These are phyloP conservation scores for Pseudocercospora crystallina DNA, from an alignment of 2,329 filamentous ascomycete genomes.

Conservation along the genomic window DNA sequence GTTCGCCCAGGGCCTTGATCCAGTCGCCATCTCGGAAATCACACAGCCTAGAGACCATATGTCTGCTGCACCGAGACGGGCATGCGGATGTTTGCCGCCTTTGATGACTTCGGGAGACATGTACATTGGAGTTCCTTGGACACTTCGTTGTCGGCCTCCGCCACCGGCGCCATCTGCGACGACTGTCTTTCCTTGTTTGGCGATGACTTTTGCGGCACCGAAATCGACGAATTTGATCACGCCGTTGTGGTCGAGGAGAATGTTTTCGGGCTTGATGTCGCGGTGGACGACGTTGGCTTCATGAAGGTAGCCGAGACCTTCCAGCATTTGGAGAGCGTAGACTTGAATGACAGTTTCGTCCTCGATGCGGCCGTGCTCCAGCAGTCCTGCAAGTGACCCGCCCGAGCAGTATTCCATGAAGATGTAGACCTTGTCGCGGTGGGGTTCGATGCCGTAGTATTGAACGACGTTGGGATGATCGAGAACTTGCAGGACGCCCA, in stretches of 20 bases:
- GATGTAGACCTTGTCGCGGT: constrained; percentile 98
- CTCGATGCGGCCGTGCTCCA: constrained; percentile 95
- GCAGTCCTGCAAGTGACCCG: constrained; percentile 80
- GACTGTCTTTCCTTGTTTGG: constrained; percentile 85
- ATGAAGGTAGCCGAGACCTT: constrained; percentile 91
- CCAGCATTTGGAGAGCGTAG: constrained; percentile 88
- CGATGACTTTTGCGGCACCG: constrained; percentile 94
- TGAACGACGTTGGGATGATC: constrained; percentile 98
- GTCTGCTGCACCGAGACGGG: constrained; percentile 83
- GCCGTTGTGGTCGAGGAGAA: constrained; percentile 93
- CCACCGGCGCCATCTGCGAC: constrained; percentile 52
- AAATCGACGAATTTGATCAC: constrained; percentile 99
- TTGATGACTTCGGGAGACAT: constrained; percentile 99
- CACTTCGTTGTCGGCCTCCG: constrained; percentile 63
- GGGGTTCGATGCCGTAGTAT: constrained; percentile 96
- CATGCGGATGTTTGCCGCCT: constrained; percentile 71
- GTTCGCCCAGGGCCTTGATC: constrained; percentile 87
- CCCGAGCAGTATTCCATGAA: constrained; percentile 99
- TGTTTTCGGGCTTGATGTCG: constrained; percentile 97
- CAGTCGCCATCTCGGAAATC: constrained; percentile 95
- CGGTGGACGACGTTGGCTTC: constrained; percentile 89
- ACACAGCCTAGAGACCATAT: constrained; percentile 97
- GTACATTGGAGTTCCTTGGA: constrained; percentile 99
- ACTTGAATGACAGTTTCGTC: constrained; percentile 98
- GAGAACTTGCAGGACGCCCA: constrained; percentile 91